Percentiles rank a stretch among this genome's conserved stretches.
These are phyloP conservation scores for Aphanomyces astaci DNA, from an alignment of 352 stramenopile genomes.

Conservation along the genomic window DNA sequence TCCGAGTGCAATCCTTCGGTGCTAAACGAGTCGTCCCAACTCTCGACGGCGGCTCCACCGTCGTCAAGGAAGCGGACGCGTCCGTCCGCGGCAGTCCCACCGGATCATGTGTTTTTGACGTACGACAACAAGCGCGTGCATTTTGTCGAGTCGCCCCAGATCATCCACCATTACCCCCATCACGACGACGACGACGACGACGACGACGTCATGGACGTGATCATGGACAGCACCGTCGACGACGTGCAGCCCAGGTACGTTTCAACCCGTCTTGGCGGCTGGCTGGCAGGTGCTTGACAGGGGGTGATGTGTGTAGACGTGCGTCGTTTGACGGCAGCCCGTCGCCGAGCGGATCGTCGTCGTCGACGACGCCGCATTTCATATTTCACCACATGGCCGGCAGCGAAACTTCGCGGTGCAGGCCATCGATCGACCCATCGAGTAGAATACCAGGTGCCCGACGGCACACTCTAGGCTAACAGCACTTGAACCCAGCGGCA, in stretches of 20 bases:
- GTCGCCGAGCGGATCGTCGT: background rate
- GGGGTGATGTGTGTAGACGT: background rate
- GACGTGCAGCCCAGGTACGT: background rate
- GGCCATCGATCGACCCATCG: background rate
- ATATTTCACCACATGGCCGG: background rate
- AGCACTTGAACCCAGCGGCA: too few relatives aligned
- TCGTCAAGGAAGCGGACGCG: constrained; percentile 10
- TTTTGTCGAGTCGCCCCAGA: background rate
- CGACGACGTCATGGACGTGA: constrained; percentile 11
- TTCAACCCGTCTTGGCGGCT: background rate
- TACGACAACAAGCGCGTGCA: constrained; percentile 17
- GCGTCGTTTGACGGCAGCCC: background rate
- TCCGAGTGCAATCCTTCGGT: background rate
- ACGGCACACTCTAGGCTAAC: constrained; percentile 1
- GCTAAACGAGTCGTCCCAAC: background rate
- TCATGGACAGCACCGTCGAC: background rate
- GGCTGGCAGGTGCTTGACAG: too few relatives aligned
- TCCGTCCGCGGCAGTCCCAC: background rate
- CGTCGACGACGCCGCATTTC: background rate
- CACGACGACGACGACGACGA: background rate
- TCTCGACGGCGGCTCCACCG: background rate
- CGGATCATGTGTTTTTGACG: constrained; percentile 14
- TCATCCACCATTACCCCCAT: background rate
- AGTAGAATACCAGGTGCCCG: background rate
- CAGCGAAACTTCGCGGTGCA: background rate